A percentile compares a stretch with the other conserved stretches of the same genome.
These are phyloP conservation scores for Penicillium diatomitis DNA, from an alignment of 495 filamentous ascomycete genomes.

Conservation along the genomic window DNA sequence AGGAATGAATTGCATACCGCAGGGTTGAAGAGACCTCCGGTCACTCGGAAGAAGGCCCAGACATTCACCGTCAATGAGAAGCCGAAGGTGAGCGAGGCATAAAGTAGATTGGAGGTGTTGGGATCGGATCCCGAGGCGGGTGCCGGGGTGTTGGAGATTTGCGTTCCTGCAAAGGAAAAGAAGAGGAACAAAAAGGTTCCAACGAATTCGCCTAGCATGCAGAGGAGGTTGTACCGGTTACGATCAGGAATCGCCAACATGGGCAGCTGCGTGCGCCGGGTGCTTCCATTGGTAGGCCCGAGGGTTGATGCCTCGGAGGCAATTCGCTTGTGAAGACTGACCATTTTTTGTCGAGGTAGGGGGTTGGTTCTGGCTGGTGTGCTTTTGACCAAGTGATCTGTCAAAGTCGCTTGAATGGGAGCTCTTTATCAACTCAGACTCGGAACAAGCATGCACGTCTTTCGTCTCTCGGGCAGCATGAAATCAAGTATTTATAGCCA, in stretches of 20 bases:
- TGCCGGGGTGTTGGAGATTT: constrained; percentile 53
- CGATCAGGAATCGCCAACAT: constrained; percentile 32
- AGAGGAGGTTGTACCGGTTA: constrained; percentile 45
- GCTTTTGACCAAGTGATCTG: no score
- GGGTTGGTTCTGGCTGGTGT: no score
- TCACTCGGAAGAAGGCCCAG: constrained; percentile 78
- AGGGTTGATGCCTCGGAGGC: constrained; percentile 7
- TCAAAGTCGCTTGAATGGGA: no score
- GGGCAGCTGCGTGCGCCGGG: constrained; percentile 21
- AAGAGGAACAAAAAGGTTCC: constrained; percentile 81
- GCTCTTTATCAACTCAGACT: no score
- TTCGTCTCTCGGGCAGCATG: no score
- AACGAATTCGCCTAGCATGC: constrained; percentile 59
- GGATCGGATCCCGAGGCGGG: constrained; percentile 25
- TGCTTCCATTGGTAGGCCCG: not conserved
- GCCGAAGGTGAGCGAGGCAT: constrained; percentile 63
- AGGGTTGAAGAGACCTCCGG: constrained; percentile 76
- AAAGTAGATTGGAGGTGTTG: constrained; percentile 48
- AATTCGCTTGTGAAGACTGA: constrained; percentile 8
- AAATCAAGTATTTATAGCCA: no score
- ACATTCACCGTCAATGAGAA: constrained; percentile 71
- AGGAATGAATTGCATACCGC: constrained; percentile 35
- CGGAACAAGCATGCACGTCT: no score
- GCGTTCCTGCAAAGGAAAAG: constrained; percentile 70
- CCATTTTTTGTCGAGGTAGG: no score